A percentile compares a stretch with the other conserved stretches of the same genome.
phyloP scores from a whole-genome alignment of 108 stramenopile genomes.

The Hondaea fermentalgiana region DNA sequence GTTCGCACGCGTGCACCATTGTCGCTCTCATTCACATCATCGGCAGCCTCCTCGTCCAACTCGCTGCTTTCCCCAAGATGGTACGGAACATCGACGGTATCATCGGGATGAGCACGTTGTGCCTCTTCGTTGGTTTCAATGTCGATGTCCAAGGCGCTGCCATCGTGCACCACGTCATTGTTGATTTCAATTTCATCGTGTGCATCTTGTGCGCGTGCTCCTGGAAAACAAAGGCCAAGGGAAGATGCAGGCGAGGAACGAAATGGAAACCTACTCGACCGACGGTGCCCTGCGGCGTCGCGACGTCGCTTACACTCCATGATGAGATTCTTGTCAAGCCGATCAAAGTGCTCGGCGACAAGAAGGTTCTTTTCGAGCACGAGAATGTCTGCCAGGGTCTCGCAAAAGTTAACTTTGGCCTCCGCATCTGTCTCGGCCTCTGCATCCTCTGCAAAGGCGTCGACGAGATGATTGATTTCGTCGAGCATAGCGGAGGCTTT shows the following conservation, averaged over 20 bases:
- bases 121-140: too few relatives aligned
- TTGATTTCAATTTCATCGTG: not conserved
- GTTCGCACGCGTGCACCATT: too few relatives aligned
- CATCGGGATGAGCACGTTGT: too few relatives aligned
- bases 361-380: not conserved
- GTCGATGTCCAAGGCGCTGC: not conserved
- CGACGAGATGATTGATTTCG: not conserved
- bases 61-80: too few relatives aligned
- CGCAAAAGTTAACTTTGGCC: not conserved
- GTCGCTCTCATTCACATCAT: too few relatives aligned
- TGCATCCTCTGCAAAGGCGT: not conserved
- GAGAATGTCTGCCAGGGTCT: not conserved
- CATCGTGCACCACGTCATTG: not conserved
- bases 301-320: not conserved
- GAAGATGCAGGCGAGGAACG: not conserved
- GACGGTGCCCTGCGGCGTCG: not conserved
- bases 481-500: not conserved
- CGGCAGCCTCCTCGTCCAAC: too few relatives aligned
- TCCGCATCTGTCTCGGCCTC: not conserved
- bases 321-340: conserved; percentile 16
- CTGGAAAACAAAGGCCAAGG: not conserved
- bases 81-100: too few relatives aligned
- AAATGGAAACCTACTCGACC: not conserved
- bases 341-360: not conserved
- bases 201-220: not conserved